Base-by-base conservation (phyloP, 1,284 basidiomycete genomes). In the Cryptococcus sp. region DNA sequence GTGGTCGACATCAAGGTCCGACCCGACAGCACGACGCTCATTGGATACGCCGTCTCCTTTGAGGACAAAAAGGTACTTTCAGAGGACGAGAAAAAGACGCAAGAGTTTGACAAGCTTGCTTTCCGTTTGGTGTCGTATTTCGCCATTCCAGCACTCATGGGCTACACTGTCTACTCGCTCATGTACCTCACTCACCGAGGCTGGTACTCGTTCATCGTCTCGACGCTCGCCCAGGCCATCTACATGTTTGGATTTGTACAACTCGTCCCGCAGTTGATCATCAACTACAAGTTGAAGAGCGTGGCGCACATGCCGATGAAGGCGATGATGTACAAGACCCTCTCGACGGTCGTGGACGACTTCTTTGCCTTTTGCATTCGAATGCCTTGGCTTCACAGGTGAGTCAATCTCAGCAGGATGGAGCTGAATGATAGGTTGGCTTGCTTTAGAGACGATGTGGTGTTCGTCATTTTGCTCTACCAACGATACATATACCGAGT, bases 81-180 rank as follows among this genome's bases (percentile, higher is more conserved):
- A 53, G 91, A 94, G 64, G 92, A 97, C 60, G 94, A 97, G 75
- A 89, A 87, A 77, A 92, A 86, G 75, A 97, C 94, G n/a, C 91
- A 97, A 72, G 91, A 97, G 83, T 93, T 76, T 69, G 84, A 69
- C 47, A 50, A 54, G 10, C 57, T 66, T 43, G 65, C 63, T 38
- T 65, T 75, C 60, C 54, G 83, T 82, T 68, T 94, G 66, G 93
- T 97, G 21, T 86, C 87, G 31, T 91, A 85, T 68, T 85, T 83
- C 56, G 82, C 91, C 6, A 82, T 88, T 45, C 94, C 94, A 2
- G 75, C 86, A 19, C 81, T 98, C 23, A 78, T 80, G n/a, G 85
- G 75, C 11, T 97, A 97, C 72, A 85, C 91, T 2, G 76, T 86
- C 53, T 97, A 97, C 70, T 94, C 89, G 26, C 56, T 91, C 37